Conservation (phyloP, 192 early-diverging fungal species). For the Lobosporangium transversale region DNA sequence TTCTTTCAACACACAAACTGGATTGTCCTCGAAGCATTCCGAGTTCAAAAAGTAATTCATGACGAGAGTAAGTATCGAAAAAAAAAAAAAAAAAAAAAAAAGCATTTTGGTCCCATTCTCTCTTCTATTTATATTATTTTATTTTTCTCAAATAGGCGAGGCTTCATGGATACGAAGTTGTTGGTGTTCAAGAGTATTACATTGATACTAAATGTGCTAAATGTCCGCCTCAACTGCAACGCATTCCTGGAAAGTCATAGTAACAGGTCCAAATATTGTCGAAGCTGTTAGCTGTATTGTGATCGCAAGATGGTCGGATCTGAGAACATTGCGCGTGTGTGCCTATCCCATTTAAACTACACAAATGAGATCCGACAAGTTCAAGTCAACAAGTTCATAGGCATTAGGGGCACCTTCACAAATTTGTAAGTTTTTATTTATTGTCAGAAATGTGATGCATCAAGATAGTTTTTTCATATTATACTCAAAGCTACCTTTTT, state of each 20-base stretch:
- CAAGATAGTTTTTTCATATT: too few relatives aligned
- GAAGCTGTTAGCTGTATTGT: neutral
- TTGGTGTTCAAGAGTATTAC: neutral
- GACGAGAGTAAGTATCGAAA: too few relatives aligned
- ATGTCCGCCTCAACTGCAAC: neutral
- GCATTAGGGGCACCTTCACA: too few relatives aligned
- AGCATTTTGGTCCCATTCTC: neutral
- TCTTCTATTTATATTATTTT: neutral
- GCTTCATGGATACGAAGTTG: too few relatives aligned
- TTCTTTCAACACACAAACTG: too few relatives aligned
- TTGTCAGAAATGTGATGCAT: too few relatives aligned
- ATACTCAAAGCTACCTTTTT: too few relatives aligned
- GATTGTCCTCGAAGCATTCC: neutral
- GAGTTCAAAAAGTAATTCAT: neutral
- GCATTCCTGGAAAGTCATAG: too few relatives aligned
- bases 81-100: too few relatives aligned
- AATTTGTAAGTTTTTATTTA: too few relatives aligned
- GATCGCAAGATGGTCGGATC: neutral
- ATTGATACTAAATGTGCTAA: neutral
- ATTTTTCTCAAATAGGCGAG: too few relatives aligned
- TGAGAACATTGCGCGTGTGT: slow-evolving; percentile 2
- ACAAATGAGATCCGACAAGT: neutral
- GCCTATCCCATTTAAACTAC: neutral
- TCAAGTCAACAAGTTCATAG: too few relatives aligned
- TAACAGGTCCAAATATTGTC: neutral